These are phyloP conservation scores for Sarcocystis neurona DNA, from an alignment of 169 alveolate genomes.

Conservation along the genomic window DNA sequence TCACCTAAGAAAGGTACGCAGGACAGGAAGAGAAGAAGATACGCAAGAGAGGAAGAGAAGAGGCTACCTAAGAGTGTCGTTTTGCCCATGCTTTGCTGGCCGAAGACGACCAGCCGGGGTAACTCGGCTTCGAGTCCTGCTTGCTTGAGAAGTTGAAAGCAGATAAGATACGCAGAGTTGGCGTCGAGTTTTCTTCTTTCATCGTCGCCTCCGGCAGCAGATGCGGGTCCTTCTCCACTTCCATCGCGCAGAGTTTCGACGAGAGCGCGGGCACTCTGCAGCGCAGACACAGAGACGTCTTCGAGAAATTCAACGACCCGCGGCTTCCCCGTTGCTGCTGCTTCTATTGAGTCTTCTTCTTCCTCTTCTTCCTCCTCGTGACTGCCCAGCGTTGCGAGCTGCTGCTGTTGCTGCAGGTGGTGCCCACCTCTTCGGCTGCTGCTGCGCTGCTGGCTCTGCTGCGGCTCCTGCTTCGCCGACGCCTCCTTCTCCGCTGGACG, in stretches of 20 bases:
- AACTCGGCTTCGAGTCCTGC: conserved; percentile 85
- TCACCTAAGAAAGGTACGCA: no score
- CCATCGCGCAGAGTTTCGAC: neutral
- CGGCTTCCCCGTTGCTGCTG: neutral
- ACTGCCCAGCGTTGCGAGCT: neutral
- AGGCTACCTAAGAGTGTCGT: conserved; percentile 77
- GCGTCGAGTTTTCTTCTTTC: conserved; percentile 70
- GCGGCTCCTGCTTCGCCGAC: no score
- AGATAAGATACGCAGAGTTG: conserved; percentile 78
- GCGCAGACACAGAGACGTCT: neutral
- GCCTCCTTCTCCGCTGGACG: no score
- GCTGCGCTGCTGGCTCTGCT: no score
- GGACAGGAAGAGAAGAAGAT: no score
- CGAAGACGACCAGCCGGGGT: conserved; percentile 89
- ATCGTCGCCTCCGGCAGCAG: neutral
- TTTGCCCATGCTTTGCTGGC: conserved; percentile 91
- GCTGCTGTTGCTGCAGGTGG: neutral
- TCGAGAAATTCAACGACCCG: neutral
- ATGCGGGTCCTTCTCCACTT: neutral
- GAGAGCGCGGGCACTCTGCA: conserved; percentile 6
- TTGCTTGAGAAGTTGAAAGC: conserved; percentile 82
- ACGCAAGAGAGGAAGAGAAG: no score
- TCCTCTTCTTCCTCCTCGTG: no score
- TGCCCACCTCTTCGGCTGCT: neutral
- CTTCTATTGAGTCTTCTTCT: neutral